Evolutionary conservation across 2,329 filamentous ascomycete species (phyloP), one percentile per base, ranked within the genome.

Genomic region (Diatrype stigma): DNA sequence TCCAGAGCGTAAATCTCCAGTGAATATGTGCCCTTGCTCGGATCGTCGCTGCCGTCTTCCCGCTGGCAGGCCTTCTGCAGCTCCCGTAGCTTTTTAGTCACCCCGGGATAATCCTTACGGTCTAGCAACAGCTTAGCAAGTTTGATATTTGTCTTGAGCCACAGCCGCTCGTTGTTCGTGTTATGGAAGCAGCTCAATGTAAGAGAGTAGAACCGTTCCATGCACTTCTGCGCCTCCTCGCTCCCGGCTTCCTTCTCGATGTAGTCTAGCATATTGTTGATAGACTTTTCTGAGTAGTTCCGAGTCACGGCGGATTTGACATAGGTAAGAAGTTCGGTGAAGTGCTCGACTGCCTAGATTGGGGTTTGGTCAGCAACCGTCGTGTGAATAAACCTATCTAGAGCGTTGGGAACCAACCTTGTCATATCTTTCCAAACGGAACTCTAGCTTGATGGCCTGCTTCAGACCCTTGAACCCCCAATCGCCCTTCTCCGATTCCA

Each of bases 401-500:
- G 14, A 2, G 49, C 49, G 17, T 32, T 47, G 37, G 35, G 34
- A 47, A 21, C 56, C 38, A 54, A 93, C 91, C 78, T 92, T 82
- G 48, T 90, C 84, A 64, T 96, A 97, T 69, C 84, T 82, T n/a
- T 82, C 85, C n/a, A 96, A 81, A 72, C 89, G 91, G 72, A 96
- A 96, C 68, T 97, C 92, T 2, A 96, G 79, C 73, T 99, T 99
- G 69, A 97, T 96, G 2, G 94, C 94, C 70, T 99, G 94, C 73
- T 99, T 99, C 58, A 97, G 70, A 3, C 91, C 93, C 71, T 97
- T 99, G 79, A 99, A 99, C 0, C 94, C 94, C 94, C 93, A 97
- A 70, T 99, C 93, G 54, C 90, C 90, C 74, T 97, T 99, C 68
- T 96, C 90, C 49, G 85, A 73, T 70, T 99, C 93, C 44, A 96